Evolutionary conservation across 441 rosid genomes (phyloP).

Genomic region (Populus trichocarpa): DNA sequence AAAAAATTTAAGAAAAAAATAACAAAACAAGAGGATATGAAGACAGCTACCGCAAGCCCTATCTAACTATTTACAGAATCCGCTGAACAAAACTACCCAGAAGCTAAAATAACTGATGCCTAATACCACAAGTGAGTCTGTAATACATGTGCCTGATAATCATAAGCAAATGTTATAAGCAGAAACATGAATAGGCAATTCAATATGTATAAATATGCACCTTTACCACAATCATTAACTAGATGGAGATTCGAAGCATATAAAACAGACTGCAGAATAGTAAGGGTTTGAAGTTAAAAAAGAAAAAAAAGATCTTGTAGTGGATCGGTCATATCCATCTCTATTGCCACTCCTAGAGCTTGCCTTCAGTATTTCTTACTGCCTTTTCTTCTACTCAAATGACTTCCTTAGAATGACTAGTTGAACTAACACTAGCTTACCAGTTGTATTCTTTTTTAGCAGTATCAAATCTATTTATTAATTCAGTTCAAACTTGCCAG

Average conservation of each 20-base stretch:
- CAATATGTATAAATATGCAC: background rate
- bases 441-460: background rate
- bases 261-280: background rate
- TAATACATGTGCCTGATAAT: background rate
- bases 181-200: background rate
- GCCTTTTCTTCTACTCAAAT: background rate
- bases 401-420: background rate
- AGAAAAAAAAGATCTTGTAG: background rate
- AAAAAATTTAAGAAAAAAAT: no score
- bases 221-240: background rate
- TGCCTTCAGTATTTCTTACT: background rate
- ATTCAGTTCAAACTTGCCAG: background rate
- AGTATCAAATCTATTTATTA: background rate
- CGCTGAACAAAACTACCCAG: background rate
- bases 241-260: background rate
- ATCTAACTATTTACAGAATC: background rate
- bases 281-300: background rate
- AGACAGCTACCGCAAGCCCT: background rate
- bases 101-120: background rate
- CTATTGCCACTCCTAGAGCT: background rate
- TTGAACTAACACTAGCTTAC: background rate
- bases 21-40: no score
- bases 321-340: background rate
- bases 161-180: background rate
- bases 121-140: background rate